Percentiles rank a stretch among this genome's conserved stretches.
Conservation (phyloP, 1,284 basidiomycete genomes). For the Cutaneotrichosporon mucoides region DNA sequence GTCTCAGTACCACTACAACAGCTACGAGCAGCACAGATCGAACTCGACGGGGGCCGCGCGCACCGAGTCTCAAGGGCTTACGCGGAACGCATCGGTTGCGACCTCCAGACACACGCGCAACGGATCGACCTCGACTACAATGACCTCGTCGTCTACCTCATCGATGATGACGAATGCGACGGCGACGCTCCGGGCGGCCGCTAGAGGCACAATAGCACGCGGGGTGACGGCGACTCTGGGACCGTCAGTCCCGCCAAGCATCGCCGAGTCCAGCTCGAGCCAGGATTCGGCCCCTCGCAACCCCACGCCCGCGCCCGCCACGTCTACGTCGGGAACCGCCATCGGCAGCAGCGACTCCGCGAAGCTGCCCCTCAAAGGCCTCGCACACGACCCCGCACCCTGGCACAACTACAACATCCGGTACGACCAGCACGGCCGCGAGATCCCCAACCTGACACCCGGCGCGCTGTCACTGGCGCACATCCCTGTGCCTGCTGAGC, state of each 20-base stretch:
- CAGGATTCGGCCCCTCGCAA: too few species aligned
- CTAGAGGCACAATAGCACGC: background rate
- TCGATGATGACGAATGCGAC: background rate
- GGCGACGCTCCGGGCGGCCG: background rate
- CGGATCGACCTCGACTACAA: background rate
- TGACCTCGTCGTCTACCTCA: background rate
- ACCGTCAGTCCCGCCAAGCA: too few species aligned
- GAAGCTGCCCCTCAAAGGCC: too few species aligned
- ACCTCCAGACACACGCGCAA: background rate
- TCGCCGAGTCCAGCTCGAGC: background rate
- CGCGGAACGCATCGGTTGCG: background rate
- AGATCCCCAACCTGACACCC: constrained; percentile 3
- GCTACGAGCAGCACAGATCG: background rate
- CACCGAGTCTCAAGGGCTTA: background rate
- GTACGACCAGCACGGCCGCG: constrained; percentile 1
- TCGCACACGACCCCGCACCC: background rate
- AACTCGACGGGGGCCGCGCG: background rate
- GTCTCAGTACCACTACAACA: too few species aligned
- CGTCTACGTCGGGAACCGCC: too few species aligned
- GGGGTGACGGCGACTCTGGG: background rate
- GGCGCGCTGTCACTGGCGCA: too few species aligned
- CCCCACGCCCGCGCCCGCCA: too few species aligned
- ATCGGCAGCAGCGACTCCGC: too few species aligned
- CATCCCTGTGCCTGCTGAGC: too few species aligned
- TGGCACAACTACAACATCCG: constrained; percentile 2